Evolutionary conservation across 2,329 filamentous ascomycete species (phyloP).

Genomic region (Sporothrix inflata): DNA sequence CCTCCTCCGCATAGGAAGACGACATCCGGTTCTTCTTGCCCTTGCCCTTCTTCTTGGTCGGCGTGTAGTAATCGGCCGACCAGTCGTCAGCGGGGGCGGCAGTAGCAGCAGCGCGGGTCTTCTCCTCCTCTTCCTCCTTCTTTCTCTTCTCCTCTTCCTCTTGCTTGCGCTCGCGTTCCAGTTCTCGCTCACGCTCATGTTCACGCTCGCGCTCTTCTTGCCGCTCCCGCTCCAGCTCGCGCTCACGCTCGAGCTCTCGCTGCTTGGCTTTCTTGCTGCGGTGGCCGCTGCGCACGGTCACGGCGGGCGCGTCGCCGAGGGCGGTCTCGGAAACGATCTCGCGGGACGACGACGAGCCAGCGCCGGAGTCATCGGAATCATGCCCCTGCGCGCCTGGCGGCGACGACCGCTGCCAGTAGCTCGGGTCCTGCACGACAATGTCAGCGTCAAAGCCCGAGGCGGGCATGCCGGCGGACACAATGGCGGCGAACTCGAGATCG

Average conservation of each 20-base stretch:
- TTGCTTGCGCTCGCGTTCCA: neutral
- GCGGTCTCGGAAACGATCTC: constrained; percentile 34
- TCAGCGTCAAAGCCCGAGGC: constrained; percentile 72
- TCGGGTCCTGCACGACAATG: constrained; percentile 68
- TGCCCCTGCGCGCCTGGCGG: constrained; percentile 53
- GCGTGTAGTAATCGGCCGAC: constrained; percentile 32
- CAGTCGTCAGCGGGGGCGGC: constrained; percentile 23
- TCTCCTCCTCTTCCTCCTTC: constrained; percentile 31
- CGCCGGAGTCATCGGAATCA: constrained; percentile 40
- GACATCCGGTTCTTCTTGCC: constrained; percentile 46
- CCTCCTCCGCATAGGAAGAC: constrained; percentile 35
- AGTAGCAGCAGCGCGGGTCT: neutral
- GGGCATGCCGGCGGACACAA: constrained; percentile 68
- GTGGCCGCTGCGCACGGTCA: constrained; percentile 17
- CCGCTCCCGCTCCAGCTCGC: constrained; percentile 12
- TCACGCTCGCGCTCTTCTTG: constrained; percentile 24
- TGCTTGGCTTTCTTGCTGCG: constrained; percentile 29
- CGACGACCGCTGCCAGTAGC: constrained; percentile 65
- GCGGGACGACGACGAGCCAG: constrained; percentile 14
- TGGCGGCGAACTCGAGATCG: constrained; percentile 71
- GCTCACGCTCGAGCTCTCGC: constrained; percentile 15
- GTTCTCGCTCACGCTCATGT: too few relatives aligned
- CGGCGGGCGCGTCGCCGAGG: constrained; percentile 29
- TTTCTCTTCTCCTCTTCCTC: neutral
- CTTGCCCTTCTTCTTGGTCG: constrained; percentile 45